These are phyloP conservation scores for Gastroboletus turbinatus DNA, from an alignment of 1,284 basidiomycete species.

Conservation along the genomic window DNA sequence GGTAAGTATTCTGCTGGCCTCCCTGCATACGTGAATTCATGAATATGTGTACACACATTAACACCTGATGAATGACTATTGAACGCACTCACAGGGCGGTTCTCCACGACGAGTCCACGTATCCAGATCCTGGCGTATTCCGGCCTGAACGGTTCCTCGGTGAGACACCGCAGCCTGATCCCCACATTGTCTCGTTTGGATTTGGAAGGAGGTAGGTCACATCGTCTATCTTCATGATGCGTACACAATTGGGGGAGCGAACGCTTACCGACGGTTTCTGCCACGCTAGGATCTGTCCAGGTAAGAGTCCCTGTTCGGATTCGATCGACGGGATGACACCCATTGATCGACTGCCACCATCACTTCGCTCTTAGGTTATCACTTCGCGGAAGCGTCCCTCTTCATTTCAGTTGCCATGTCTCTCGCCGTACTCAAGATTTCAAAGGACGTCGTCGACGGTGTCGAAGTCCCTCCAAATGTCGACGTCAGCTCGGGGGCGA, in stretches of 20 bases:
- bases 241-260: not conserved
- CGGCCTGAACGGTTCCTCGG: constrained; percentile 29
- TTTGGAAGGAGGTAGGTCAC: constrained; percentile 21
- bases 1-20: constrained; percentile 7
- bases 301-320: not conserved
- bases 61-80: not conserved
- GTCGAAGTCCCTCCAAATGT: constrained; percentile 11
- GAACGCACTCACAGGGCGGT: constrained; percentile 11
- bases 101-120: constrained; percentile 15
- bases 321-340: not conserved
- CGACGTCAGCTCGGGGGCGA: constrained; percentile 1
- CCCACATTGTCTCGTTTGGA: constrained; percentile 17
- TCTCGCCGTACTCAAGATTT: constrained; percentile 16
- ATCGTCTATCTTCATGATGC: not conserved
- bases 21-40: not conserved
- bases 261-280: not conserved
- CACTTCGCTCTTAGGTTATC: constrained; percentile 2
- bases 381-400: constrained; percentile 16
- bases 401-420: constrained; percentile 22
- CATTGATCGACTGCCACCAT: not conserved
- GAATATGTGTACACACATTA: not conserved
- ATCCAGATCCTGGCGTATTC: constrained; percentile 23
- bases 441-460: constrained; percentile 21
- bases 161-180: constrained; percentile 17
- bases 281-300: constrained; percentile 19